Conservation (phyloP, 805 yeast species). For the Metschnikowia reukaufii region DNA sequence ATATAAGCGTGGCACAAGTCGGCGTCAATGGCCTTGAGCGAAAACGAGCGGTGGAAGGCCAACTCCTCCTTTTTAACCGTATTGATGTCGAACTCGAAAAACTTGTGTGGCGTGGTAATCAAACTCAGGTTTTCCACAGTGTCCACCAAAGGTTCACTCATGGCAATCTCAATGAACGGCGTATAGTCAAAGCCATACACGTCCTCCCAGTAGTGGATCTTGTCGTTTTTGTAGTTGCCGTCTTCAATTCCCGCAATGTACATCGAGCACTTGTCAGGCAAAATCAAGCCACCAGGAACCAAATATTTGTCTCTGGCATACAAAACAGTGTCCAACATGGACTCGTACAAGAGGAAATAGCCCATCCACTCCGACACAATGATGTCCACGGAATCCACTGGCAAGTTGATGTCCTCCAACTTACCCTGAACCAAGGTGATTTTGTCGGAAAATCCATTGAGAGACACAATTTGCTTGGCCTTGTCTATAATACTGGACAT, state of each 20-base stretch:
- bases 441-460: conserved; percentile 82
- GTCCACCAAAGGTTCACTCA: conserved; percentile 94
- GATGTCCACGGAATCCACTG: conserved; percentile 87
- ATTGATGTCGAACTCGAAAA: conserved; percentile 85
- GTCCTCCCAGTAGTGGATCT: conserved; percentile 91
- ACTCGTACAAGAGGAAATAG: conserved; percentile 89
- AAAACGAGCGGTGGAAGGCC: conserved; percentile 70
- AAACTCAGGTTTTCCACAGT: conserved; percentile 74
- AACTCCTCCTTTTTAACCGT: conserved; percentile 82
- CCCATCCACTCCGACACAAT: conserved; percentile 99
- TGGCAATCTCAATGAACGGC: conserved; percentile 82
- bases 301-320: conserved; percentile 91
- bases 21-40: conserved; percentile 68
- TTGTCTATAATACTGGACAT: conserved; percentile 94
- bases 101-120: conserved; percentile 70
- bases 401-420: conserved; percentile 86
- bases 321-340: conserved; percentile 95
- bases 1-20: conserved; percentile 87
- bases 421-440: conserved; percentile 90
- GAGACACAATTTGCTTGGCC: conserved; percentile 85
- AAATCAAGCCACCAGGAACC: conserved; percentile 79
- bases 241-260: conserved; percentile 92
- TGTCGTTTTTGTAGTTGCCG: conserved; percentile 86
- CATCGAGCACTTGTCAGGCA: conserved; percentile 92
- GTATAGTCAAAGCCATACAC: conserved; percentile 96